Evolutionary conservation across 441 rosid genomes (phyloP), one percentile per base, ranked within the genome.

Genomic region (Pelargonium myrrhifolium): DNA sequence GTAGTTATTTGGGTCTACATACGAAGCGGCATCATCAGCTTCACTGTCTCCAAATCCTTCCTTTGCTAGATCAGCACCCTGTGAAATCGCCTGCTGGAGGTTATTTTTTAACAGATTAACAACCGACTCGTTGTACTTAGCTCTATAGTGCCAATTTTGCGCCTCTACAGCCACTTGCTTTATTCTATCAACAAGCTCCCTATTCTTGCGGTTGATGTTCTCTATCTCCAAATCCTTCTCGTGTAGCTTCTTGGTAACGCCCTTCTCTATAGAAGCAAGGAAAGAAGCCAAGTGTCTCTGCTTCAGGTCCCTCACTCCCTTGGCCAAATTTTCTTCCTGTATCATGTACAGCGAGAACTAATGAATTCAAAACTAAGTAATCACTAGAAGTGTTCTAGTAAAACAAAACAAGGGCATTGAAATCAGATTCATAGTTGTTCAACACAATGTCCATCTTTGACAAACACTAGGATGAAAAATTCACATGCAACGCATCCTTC

Each of bases 11-110:
- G 83, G 80, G 71, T 81, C 80, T 12, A 75, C 68, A 74, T 77
- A 84, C 0, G 95, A 90, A 49, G 84, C 85, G 37, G 95, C 80
- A 68, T 87, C 89, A 60, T 88, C 95, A 2, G 81, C 78, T 73
- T 88, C 97, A 21, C 88, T 88, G 61, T 90, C 97, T 40, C 97
- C 95, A 37, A 82, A 86, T 74, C 95, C 93, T 86, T 90, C 97
- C 79, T 85, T 82, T 31, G 79, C 87, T 74, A 83, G 89, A 15
- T 82, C 87, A n/a, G 83, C 84, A 26, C 91, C 86, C 71, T 81
- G 90, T 10, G 89, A 83, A 60, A 83, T 78, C 21, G 85, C 97
- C 73, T 84, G 88, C 78, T 86, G 88, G 20, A 90, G 85, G 68
- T 88, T 85, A 77, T 49, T 77, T 79, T 83, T 88, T 3, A 90